A percentile compares a stretch with the other conserved stretches of the same genome.
Conservation (phyloP, 2,329 filamentous ascomycete genomes). For the Colletotrichum neosansevieriae region DNA sequence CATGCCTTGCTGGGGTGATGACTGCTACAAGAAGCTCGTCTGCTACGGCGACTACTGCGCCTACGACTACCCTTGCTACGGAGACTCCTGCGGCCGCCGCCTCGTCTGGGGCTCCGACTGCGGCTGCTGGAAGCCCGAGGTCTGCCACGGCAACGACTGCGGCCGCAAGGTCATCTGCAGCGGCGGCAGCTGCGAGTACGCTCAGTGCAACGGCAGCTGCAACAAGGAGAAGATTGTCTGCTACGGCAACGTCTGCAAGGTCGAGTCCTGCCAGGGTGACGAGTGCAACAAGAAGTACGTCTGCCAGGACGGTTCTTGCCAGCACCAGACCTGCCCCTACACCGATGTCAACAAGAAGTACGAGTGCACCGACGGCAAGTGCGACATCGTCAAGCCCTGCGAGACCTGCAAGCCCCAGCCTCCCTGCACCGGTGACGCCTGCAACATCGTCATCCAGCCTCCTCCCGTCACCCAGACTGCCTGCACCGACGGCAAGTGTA, state of each 20-base stretch:
- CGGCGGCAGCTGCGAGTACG: conserved; percentile 22
- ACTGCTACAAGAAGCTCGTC: conserved; percentile 48
- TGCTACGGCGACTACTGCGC: conserved; percentile 51
- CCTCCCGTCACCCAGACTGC: conserved; percentile 43
- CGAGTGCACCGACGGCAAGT: conserved; percentile 50
- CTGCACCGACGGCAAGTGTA: conserved; percentile 46
- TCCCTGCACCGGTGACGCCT: conserved; percentile 49
- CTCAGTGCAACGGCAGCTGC: conserved; percentile 25
- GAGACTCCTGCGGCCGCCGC: conserved; percentile 38
- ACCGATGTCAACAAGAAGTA: conserved; percentile 47
- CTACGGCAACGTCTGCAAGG: conserved; percentile 43
- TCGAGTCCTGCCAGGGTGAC: conserved; percentile 48
- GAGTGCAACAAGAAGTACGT: conserved; percentile 46
- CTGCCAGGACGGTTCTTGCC: conserved; percentile 45
- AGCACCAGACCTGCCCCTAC: conserved; percentile 44
- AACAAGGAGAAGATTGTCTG: conserved; percentile 36
- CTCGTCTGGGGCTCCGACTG: conserved; percentile 39
- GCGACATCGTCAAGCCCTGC: conserved; percentile 46
- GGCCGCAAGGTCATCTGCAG: conserved; percentile 36
- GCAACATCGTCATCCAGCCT: conserved; percentile 46
- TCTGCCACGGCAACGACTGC: conserved; percentile 29
- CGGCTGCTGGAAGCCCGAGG: conserved; percentile 33
- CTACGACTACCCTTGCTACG: conserved; percentile 47
- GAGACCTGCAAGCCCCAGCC: conserved; percentile 46
- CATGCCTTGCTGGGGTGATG: conserved; percentile 41